phyloP scores from a whole-genome alignment of 768 basidiomycete genomes.

The Pleurotus sapidus region DNA sequence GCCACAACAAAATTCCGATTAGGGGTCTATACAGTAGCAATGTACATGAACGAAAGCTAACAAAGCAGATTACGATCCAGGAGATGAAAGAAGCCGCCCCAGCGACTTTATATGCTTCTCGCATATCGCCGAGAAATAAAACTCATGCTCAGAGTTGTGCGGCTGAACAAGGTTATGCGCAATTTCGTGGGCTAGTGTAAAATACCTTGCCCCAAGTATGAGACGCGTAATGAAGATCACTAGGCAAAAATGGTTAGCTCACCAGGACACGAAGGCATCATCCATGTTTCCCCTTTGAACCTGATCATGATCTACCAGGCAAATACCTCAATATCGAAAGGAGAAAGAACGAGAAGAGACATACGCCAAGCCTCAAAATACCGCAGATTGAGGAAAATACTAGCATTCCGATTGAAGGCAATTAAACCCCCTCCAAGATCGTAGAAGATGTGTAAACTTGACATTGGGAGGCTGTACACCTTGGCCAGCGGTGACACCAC shows the following conservation, averaged over 20 bases:
- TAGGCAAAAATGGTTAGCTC: conserved; percentile 11
- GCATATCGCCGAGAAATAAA: conserved; percentile 90
- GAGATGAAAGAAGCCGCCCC: conserved; percentile 24
- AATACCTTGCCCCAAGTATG: conserved; percentile 57
- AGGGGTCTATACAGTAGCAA: not conserved
- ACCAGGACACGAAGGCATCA: conserved; percentile 84
- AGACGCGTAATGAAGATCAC: not conserved
- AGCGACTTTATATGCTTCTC: conserved; percentile 57
- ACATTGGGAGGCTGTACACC: conserved; percentile 71
- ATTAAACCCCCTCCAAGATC: conserved; percentile 79
- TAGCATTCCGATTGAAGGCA: conserved; percentile 90
- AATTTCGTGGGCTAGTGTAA: conserved; percentile 89
- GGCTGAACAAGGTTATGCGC: conserved; percentile 86
- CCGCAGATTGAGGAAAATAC: conserved; percentile 84
- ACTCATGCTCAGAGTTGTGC: conserved; percentile 92
- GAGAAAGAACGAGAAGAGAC: conserved; percentile 23
- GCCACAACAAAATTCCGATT: not conserved
- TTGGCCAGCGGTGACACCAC: conserved; percentile 62
- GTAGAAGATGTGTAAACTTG: conserved; percentile 83
- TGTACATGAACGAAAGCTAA: not conserved
- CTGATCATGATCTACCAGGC: conserved; percentile 60
- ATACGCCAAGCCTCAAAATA: conserved; percentile 87
- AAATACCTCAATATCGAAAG: not conserved
- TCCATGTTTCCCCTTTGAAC: conserved; percentile 50
- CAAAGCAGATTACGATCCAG: not conserved